phyloP scores from a whole-genome alignment of 169 alveolate species.

The Perkinsus olseni region DNA sequence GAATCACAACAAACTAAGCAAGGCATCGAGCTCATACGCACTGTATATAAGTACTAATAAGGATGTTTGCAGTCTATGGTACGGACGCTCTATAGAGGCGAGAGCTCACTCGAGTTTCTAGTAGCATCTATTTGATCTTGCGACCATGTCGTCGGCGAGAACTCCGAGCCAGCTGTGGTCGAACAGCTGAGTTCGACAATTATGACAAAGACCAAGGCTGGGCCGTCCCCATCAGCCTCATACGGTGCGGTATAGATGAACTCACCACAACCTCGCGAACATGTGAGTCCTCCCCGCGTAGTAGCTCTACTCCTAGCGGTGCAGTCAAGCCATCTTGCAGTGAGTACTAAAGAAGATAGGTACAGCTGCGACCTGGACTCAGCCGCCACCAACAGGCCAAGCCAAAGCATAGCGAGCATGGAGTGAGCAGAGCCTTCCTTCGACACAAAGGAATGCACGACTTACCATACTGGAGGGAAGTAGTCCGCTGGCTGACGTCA shows the following conservation, averaged over 20 bases:
- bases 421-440: no score
- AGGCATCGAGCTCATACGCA: background rate
- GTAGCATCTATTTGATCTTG: background rate
- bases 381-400: no score
- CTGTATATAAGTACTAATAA: no score
- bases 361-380: no score
- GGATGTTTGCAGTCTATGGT: no score
- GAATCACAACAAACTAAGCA: background rate
- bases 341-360: background rate
- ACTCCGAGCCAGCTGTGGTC: background rate
- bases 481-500: background rate
- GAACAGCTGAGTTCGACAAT: background rate
- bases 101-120: background rate
- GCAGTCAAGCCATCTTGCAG: background rate
- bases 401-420: no score
- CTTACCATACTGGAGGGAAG: background rate
- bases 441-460: no score
- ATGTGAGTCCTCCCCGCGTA: background rate
- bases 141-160: background rate
- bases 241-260: no score
- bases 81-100: background rate
- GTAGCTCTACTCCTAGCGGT: background rate
- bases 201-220: no score
- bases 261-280: background rate
- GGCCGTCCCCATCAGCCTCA: no score